phyloP scores from a whole-genome alignment of 331 rosid species.

The Ulmus americana region DNA sequence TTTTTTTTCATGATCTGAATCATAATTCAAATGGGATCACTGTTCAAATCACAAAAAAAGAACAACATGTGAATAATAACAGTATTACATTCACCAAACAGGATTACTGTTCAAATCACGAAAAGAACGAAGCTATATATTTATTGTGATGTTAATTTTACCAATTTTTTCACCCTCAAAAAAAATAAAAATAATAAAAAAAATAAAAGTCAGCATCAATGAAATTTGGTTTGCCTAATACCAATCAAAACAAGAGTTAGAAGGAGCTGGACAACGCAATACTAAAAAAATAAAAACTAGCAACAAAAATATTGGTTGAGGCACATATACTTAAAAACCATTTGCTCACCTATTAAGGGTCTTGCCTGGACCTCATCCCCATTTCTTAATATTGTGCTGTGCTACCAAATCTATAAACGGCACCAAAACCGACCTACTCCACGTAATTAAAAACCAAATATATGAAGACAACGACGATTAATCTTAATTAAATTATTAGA shows the following conservation, averaged over 20 bases:
- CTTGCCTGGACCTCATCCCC: neutral
- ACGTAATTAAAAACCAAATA: neutral
- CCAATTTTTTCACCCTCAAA: too few relatives aligned
- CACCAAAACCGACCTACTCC: constrained; percentile 6
- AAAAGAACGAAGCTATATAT: too few relatives aligned
- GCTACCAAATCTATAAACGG: constrained; percentile 1
- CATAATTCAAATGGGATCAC: too few relatives aligned
- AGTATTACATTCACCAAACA: too few relatives aligned
- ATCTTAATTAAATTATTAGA: neutral
- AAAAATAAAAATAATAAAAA: too few relatives aligned
- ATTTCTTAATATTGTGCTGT: neutral
- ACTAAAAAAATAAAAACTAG: neutral
- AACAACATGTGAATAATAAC: too few relatives aligned
- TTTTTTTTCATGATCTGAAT: too few relatives aligned
- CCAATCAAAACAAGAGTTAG: neutral
- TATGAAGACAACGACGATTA: neutral
- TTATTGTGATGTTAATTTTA: too few relatives aligned
- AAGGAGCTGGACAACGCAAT: neutral
- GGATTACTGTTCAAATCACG: too few relatives aligned
- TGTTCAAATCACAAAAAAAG: too few relatives aligned
- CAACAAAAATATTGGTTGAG: neutral
- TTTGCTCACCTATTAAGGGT: neutral
- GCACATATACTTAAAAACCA: neutral
- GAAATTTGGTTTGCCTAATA: too few relatives aligned
- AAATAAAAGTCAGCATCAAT: too few relatives aligned